Conservation (phyloP, 1,139 yeast species). For the Chernovozyma sophiae-reginae region DNA sequence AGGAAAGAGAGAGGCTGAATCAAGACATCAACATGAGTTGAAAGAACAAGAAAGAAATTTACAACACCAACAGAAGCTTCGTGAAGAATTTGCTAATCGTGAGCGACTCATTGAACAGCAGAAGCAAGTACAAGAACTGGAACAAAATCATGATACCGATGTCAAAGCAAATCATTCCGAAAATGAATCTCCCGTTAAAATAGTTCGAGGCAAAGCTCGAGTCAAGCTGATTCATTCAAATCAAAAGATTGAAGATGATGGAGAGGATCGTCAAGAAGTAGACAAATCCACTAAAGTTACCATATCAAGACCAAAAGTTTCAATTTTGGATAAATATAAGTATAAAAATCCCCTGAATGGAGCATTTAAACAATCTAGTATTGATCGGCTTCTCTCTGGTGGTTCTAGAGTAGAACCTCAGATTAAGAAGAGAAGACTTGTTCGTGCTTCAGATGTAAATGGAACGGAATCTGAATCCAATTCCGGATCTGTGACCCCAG, state of each 20-base stretch:
- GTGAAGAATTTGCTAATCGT: conserved; percentile 2
- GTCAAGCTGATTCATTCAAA: neutral
- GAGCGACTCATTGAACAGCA: conserved; percentile 2
- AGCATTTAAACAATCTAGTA: conserved; percentile 14
- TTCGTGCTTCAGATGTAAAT: conserved; percentile 21
- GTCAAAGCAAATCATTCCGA: conserved; percentile 2
- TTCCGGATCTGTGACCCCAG: conserved; percentile 5
- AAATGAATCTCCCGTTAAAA: conserved; percentile 3
- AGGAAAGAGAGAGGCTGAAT: conserved; percentile 21
- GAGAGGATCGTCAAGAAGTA: neutral
- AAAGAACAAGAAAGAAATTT: conserved; percentile 12
- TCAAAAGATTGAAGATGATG: conserved; percentile 1
- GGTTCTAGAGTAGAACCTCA: conserved; percentile 11
- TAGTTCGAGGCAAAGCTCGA: conserved; percentile 4
- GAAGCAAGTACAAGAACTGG: neutral
- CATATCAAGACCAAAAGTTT: conserved; percentile 46
- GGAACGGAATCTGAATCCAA: conserved; percentile 5
- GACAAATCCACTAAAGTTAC: conserved; percentile 53
- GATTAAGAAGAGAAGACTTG: conserved; percentile 33
- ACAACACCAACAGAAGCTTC: neutral
- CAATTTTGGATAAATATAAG: conserved; percentile 52
- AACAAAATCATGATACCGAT: conserved; percentile 7
- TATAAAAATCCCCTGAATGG: conserved; percentile 27
- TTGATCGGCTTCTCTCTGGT: conserved; percentile 6
- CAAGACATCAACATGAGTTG: conserved; percentile 13